Evolutionary conservation across 768 basidiomycete genomes (phyloP).

Genomic region (Suillus discolor): DNA sequence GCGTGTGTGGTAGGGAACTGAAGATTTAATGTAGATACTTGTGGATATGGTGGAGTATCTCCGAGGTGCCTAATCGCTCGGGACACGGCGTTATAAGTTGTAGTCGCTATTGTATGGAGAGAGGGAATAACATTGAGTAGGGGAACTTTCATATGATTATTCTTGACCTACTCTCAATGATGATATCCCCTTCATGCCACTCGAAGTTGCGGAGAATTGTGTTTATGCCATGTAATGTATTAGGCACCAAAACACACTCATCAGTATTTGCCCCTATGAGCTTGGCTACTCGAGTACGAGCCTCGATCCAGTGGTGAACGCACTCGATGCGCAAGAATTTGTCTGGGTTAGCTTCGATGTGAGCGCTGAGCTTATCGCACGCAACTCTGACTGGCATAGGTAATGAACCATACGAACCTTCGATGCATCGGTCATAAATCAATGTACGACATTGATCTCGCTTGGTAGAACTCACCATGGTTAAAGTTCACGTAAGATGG

Average conservation of each 20-base stretch:
- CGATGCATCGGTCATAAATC: neutral
- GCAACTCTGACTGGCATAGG: conserved; percentile 53
- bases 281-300: conserved; percentile 48
- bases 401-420: conserved; percentile 63
- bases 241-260: conserved; percentile 54
- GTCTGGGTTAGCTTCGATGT: conserved; percentile 59
- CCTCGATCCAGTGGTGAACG: conserved; percentile 36
- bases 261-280: conserved; percentile 54
- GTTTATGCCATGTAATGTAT: conserved; percentile 45
- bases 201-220: conserved; percentile 68
- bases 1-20: conserved; percentile 59
- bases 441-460: neutral
- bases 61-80: conserved; percentile 54
- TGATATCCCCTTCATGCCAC: conserved; percentile 68
- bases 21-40: conserved; percentile 49
- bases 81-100: conserved; percentile 58
- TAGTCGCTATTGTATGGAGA: conserved; percentile 42
- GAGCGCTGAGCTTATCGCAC: conserved; percentile 41
- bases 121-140: neutral
- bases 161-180: conserved; percentile 56
- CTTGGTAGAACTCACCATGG: conserved; percentile 44
- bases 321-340: conserved; percentile 48
- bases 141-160: conserved; percentile 3
- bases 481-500: conserved; percentile 65
- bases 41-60: conserved; percentile 59